Percentiles rank a stretch among this genome's conserved stretches.
Conservation (phyloP, 768 basidiomycete genomes). For the Russula virescens region DNA sequence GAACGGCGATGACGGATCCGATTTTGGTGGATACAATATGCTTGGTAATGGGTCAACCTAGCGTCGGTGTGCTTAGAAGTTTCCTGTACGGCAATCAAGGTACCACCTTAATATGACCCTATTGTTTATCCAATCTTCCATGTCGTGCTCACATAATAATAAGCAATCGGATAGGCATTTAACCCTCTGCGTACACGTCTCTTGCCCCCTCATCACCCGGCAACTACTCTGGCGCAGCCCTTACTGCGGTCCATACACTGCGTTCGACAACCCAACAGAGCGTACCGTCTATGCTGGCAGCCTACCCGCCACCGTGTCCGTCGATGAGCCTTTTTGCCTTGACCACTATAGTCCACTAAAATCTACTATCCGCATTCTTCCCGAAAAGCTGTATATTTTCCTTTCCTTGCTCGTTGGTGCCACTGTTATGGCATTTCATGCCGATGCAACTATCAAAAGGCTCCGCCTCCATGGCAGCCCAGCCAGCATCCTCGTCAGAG, state of each 20-base stretch:
- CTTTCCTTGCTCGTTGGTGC: too few relatives aligned
- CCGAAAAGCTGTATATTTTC: too few relatives aligned
- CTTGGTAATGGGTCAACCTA: constrained; percentile 75
- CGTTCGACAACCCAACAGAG: constrained; percentile 53
- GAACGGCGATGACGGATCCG: constrained; percentile 41
- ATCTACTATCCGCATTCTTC: constrained; percentile 35
- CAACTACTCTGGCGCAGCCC: constrained; percentile 73
- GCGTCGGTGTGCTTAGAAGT: constrained; percentile 60
- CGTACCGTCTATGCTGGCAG: constrained; percentile 98
- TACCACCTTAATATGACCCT: constrained; percentile 52
- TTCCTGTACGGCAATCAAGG: constrained; percentile 72
- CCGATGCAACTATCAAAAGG: too few relatives aligned
- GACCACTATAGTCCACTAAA: constrained; percentile 98
- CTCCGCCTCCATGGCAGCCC: too few relatives aligned
- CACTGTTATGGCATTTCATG: too few relatives aligned
- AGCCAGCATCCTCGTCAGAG: too few relatives aligned
- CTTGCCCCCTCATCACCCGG: constrained; percentile 62
- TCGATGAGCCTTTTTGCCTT: constrained; percentile 95
- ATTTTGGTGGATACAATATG: constrained; percentile 69
- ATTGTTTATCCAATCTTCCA: constrained; percentile 5
- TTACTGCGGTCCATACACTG: constrained; percentile 65
- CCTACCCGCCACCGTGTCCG: constrained; percentile 91
- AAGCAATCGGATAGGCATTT: constrained; percentile 35
- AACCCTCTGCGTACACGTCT: constrained; percentile 55
- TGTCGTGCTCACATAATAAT: background rate